Base-by-base conservation (phyloP, 1,284 basidiomycete species). In the Hemileia vastatrix region DNA sequence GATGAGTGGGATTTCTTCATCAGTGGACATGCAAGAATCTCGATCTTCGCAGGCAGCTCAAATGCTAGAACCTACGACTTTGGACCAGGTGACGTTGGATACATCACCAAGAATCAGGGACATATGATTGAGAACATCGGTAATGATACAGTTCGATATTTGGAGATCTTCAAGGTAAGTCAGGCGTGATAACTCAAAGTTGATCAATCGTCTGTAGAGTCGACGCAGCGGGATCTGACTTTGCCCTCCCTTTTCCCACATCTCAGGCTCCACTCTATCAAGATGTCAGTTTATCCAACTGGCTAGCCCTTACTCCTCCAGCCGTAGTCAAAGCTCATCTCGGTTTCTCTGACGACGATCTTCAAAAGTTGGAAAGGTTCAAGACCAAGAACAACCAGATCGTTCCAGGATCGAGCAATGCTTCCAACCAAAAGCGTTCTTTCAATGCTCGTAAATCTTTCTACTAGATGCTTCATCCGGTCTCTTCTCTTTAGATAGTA, bases 61-160 rank as follows among this genome's bases (percentile, higher is more conserved):
- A 84, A 83, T 63, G 83, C 86, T 1, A 74, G 82, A 49, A 87
- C 86, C 0, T 87, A 84, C 73, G 81, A 87, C 70, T 86, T 82
- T 71, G 80, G 83, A 77, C 77, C 81, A 55, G 84, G 84, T 19
- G 85, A 86, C 69, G 81, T 86, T 62, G 83, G 81, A 27, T 83
- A 83, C 65, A 71, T 65, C 36, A 74, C 83, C 6, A 81, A 64
- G 51, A 66, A 66, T 57, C 48, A 66, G 80, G 83, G 83, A 2
- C 84, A 86, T 70, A 86, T 84, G 67, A 79, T 86, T n/a, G 84
- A 87, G 76, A 86, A 86, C 69, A 83, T 79, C 15, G 84, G 84
- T 5, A 83, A 85, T 67, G 80, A 81, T 3, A 83, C 84, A 0
- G 71, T 86, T 33, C 78, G 77, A 65, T 85, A 80, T 76, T 77